Conservation (phyloP, 176 grass and related monocot species). For the Zea luxurians region DNA sequence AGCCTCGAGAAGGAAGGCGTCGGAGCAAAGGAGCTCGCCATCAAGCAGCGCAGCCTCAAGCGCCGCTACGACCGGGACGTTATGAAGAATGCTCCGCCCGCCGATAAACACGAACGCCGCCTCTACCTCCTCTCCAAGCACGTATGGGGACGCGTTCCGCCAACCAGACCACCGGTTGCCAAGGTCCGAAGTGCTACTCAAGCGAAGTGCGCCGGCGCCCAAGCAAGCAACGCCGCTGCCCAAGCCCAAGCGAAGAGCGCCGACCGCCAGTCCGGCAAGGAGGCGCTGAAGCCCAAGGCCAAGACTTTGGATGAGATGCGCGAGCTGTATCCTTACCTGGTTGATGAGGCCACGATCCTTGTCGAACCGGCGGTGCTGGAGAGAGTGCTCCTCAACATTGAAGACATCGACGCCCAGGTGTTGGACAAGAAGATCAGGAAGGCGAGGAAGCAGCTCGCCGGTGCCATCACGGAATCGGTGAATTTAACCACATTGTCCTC, state of each 20-base stretch:
- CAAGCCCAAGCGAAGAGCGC: neutral
- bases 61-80: conserved; percentile 12
- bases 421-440: conserved; percentile 45
- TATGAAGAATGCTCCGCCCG: conserved; percentile 11
- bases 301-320: conserved; percentile 8
- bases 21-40: neutral
- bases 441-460: conserved; percentile 20
- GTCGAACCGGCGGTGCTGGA: neutral
- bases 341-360: conserved; percentile 18
- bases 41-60: conserved; percentile 39
- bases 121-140: conserved; percentile 38
- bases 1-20: conserved; percentile 17
- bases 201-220: neutral
- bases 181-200: neutral
- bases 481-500: neutral
- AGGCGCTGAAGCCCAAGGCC: neutral
- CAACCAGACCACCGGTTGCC: neutral
- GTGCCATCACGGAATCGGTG: conserved; percentile 38
- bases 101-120: conserved; percentile 18
- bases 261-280: neutral
- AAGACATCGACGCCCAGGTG: conserved; percentile 12
- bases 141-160: conserved; percentile 22
- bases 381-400: conserved; percentile 21
- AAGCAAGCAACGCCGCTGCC: neutral
- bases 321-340: conserved; percentile 21